A percentile compares a stretch with the other conserved stretches of the same genome.
Evolutionary conservation across 305 asterid species (phyloP).

Genomic region (Euphrasia arctica): DNA sequence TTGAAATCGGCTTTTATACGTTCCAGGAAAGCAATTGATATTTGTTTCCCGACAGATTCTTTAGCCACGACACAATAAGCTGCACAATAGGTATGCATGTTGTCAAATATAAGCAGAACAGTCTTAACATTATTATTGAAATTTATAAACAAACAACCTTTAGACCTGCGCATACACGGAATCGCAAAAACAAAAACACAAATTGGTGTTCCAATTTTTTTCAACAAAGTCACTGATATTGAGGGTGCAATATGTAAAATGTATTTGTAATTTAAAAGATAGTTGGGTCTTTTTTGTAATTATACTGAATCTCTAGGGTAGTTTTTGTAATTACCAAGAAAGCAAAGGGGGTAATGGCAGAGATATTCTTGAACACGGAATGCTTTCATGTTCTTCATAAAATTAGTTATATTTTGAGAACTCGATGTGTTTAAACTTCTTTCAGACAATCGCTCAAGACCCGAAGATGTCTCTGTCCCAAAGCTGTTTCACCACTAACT

Average conservation of each 20-base stretch:
- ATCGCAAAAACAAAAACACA: no score
- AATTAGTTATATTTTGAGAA: background rate
- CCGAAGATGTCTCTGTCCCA: background rate
- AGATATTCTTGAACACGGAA: no score
- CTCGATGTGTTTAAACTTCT: conserved; percentile 7
- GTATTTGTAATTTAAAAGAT: background rate
- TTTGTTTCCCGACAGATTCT: conserved; percentile 86
- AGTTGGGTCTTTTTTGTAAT: background rate
- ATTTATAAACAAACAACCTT: background rate
- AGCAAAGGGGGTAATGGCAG: no score
- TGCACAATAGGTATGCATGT: conserved; percentile 36
- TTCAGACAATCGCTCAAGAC: background rate
- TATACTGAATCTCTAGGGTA: background rate
- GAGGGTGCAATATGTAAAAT: background rate
- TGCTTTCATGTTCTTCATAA: background rate
- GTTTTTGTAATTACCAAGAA: background rate
- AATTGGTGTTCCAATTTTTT: no score
- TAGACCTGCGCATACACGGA: background rate
- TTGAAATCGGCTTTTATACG: conserved; percentile 78
- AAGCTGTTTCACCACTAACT: conserved; percentile 2
- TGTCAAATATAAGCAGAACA: conserved; percentile 16
- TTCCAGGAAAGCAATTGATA: conserved; percentile 80
- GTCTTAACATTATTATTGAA: background rate
- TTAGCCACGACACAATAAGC: conserved; percentile 89
- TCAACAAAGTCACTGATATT: background rate